phyloP scores from a whole-genome alignment of 1,139 yeast species.

The Spathaspora jeffriesii region DNA sequence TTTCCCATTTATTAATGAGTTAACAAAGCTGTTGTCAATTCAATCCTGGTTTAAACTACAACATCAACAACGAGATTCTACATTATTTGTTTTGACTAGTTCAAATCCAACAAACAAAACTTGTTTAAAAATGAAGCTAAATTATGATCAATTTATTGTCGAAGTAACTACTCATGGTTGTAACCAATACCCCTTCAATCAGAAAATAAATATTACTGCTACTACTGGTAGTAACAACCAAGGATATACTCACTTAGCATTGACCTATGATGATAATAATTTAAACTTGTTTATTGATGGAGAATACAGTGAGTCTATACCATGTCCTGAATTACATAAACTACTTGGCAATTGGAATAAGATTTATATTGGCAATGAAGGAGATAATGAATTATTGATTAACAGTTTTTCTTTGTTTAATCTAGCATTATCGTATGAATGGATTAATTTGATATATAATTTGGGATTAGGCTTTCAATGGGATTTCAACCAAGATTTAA shows the following conservation, averaged over 20 bases:
- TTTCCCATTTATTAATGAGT: slow-evolving; percentile 23
- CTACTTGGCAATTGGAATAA: slow-evolving; percentile 37
- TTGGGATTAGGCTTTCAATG: slow-evolving; percentile 42
- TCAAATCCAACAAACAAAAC: slow-evolving; percentile 19
- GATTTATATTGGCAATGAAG: slow-evolving; percentile 33
- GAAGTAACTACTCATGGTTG: slow-evolving; percentile 25
- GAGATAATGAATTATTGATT: slow-evolving; percentile 28
- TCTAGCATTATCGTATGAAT: slow-evolving; percentile 29
- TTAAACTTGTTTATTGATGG: slow-evolving; percentile 42
- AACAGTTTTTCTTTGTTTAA: slow-evolving; percentile 34
- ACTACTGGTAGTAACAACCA: slow-evolving; percentile 16
- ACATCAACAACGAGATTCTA: slow-evolving; percentile 16
- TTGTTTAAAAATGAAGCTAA: slow-evolving; percentile 27
- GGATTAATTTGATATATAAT: slow-evolving; percentile 38
- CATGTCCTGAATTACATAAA: slow-evolving; percentile 37
- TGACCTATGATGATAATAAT: slow-evolving; percentile 40
- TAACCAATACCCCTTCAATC: slow-evolving; percentile 38
- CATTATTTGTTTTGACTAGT: slow-evolving; percentile 30
- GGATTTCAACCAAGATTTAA: slow-evolving; percentile 30
- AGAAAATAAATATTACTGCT: slow-evolving; percentile 16
- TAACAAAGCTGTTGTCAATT: slow-evolving; percentile 25
- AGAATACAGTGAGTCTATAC: slow-evolving; percentile 46
- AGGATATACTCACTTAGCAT: slow-evolving; percentile 32
- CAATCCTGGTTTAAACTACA: slow-evolving; percentile 39
- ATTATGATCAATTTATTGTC: slow-evolving; percentile 32